Evolutionary conservation across 2,329 filamentous ascomycete species (phyloP), one percentile per base, ranked within the genome.

Genomic region (Phyllosticta paracitricarpa): DNA sequence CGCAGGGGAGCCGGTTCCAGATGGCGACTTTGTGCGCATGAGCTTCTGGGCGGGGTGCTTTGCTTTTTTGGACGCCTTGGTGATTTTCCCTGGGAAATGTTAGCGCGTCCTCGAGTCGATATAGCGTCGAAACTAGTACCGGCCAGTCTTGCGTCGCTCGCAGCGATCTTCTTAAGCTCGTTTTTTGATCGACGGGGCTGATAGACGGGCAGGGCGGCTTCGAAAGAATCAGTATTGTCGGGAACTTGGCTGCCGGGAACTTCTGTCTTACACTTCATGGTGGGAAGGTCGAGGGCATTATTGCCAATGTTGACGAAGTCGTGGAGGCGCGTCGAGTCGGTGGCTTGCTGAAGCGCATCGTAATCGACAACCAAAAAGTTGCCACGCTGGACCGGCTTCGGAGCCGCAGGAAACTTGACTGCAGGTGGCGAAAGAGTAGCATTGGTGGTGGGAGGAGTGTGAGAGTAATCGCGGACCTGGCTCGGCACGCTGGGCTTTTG

Each of bases 301-400:
- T 72, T 70, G 57, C 78, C 76, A 58, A 80, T 65, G 62, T 73
- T 76, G 63, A 78, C 71, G 56, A 75, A 78, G 65, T 74, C 73
- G 66, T 75, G 73, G 65, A 80, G 64, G 19, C 74, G 69, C 66
- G 67, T 70, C 35, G 77, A 78, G 56, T 76, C 76, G 30, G 78
- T 80, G 19, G 73, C 73, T 64, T 73, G 72, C 40, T 71, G 71
- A 28, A 81, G 67, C 30, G 71, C 67, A 64, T 75, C 69, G 62
- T 72, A 71, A 65, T 77, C 73, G 65, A 77, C 70, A 62, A 78
- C 69, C 63, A 70, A 70, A 58, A 79, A 77, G 51, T 72, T 72
- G 60, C 76, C 77, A 28, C 68, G 68, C 61, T 66, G 67, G 62
- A 67, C 71, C 56, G 70, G 71, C 57, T 68, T 71, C 19, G 73